Evolutionary conservation across 2,329 filamentous ascomycete genomes (phyloP), one percentile per base, ranked within the genome.

Genomic region (Paraconiothyrium brasiliense): DNA sequence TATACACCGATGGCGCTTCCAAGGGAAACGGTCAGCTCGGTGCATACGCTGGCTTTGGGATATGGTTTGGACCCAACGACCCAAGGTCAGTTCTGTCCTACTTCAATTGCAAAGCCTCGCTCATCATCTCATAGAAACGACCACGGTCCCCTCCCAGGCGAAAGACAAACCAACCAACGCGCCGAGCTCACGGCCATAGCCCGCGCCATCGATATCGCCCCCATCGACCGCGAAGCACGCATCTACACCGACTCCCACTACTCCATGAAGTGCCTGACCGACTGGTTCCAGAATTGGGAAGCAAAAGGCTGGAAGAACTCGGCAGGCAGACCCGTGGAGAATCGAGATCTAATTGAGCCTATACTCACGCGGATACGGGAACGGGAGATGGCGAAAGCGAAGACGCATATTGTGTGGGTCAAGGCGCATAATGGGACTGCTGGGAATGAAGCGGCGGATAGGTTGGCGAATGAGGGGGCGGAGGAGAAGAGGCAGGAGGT

Each of bases 201-300:
- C 34, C 90, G 94, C 60, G 94, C 94, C 0, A 84, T 98, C 24
- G 89, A 97, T 72, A 86, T 90, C 49, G 88, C 90, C 1, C 89
- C 92, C 0, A 80, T 86, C 16, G 84, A 89, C 60, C 85, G 91
- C 60, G 84, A 88, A 62, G 86, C 96, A 13, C 85, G 89, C 59
- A 96, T 99, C 67, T 86, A 90, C 75, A 93, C 90, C n/a, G 95
- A 99, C 80, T 95, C 92, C 78, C 89, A 89, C 72, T 98, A 98
- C 80, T 86, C 92, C 1, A 97, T 97, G 78, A 90, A 94, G 67
- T 98, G 94, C 73, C 88, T 93, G 30, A 97, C 90, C 0, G 85
- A 89, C 48, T 99, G 95, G 94, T 93, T 89, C 72, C 78, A 80
- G 24, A 89, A 86, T 59, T 98, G 95, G 95, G 83, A 87, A 65